These are phyloP conservation scores for Globisporangium solare DNA, from an alignment of 352 stramenopile genomes.

Conservation along the genomic window DNA sequence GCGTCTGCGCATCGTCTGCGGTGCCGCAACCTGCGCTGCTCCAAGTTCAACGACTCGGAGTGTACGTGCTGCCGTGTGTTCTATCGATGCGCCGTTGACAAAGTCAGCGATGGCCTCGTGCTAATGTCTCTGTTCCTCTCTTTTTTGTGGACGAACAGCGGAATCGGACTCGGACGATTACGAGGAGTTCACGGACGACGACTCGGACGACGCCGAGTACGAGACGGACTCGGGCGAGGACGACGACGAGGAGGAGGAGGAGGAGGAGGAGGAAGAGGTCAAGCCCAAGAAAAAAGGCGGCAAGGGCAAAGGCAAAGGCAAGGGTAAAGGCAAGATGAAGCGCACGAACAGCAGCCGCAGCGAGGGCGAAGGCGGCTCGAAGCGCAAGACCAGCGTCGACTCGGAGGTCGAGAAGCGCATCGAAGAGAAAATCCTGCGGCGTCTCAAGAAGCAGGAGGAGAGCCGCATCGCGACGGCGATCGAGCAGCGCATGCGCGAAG, in stretches of 20 bases:
- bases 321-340: constrained; percentile 23
- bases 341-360: constrained; percentile 43
- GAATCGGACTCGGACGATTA: constrained; percentile 74
- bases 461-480: constrained; percentile 79
- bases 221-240: constrained; percentile 60
- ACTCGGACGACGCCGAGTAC: constrained; percentile 51
- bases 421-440: constrained; percentile 83
- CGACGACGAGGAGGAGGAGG: constrained; percentile 53
- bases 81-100: too few relatives aligned
- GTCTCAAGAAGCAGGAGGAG: constrained; percentile 86
- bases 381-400: constrained; percentile 64
- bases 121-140: too few relatives aligned
- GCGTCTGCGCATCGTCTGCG: constrained; percentile 82
- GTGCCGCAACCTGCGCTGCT: constrained; percentile 81
- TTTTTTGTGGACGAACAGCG: constrained; percentile 22
- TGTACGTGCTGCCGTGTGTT: constrained; percentile 63
- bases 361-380: constrained; percentile 23
- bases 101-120: too few relatives aligned
- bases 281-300: constrained; percentile 59
- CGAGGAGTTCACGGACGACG: constrained; percentile 43
- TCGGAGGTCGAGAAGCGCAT: constrained; percentile 79
- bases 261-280: constrained; percentile 41
- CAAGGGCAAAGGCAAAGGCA: constrained; percentile 18
- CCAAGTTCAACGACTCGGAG: constrained; percentile 88
- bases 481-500: constrained; percentile 72